These are phyloP conservation scores for Tulasnella sp. DNA, from an alignment of 768 basidiomycete genomes.

Conservation along the genomic window DNA sequence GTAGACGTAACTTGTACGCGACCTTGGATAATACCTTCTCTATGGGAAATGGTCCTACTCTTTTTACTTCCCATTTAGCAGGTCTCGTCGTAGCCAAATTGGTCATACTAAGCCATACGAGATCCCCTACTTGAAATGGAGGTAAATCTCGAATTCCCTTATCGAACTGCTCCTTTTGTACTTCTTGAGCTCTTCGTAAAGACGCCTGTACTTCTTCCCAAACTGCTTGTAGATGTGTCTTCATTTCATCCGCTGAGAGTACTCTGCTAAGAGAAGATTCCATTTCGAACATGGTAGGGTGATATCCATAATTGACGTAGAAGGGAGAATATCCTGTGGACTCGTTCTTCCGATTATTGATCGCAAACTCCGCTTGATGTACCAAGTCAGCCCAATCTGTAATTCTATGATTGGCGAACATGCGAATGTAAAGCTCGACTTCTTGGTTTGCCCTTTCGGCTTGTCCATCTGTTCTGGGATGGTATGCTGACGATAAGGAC, in stretches of 20 bases:
- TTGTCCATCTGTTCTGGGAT: constrained; percentile 15
- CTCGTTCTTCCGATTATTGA: neutral
- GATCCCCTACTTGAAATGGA: constrained; percentile 5
- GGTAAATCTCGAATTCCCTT: no score
- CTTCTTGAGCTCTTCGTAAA: no score
- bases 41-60: constrained; percentile 4
- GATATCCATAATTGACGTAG: neutral
- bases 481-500: constrained; percentile 14
- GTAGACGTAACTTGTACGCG: neutral
- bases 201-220: neutral
- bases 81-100: constrained; percentile 6
- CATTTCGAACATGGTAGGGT: neutral
- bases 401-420: neutral
- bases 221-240: neutral
- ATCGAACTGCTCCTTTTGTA: no score
- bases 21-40: neutral
- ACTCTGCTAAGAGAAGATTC: neutral
- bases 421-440: neutral
- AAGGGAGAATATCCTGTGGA: neutral
- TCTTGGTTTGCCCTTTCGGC: constrained; percentile 24
- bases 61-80: neutral
- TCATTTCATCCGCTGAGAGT: neutral
- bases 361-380: neutral
- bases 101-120: neutral
- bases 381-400: neutral